Base-by-base conservation (phyloP, 169 alveolate genomes). In the Plasmodium adleri region DNA sequence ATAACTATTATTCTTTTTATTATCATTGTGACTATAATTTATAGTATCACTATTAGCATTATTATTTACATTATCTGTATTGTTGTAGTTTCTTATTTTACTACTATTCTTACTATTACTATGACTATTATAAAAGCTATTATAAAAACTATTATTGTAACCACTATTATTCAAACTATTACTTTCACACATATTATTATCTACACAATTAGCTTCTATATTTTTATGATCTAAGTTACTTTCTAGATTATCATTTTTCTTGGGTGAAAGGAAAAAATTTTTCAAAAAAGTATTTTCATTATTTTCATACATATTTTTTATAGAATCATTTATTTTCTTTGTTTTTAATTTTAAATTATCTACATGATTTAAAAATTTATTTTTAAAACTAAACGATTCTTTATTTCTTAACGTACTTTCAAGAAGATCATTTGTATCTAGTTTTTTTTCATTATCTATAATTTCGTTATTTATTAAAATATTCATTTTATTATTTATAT, bases 241-340 rank as follows among this genome's bases (percentile, higher is more conserved):
- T 50, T 50, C 64, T 13, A 6, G 50, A 43, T 58, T 32, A 0
- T 71, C 85, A 17, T 7, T 1, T 54, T 59, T 83, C 43, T 71
- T 83, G 15, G 56, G 58, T 39, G 67, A 52, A 1, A 58, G 39
- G n/a, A 83, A 83, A 1, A 83, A n/a, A 54, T 83, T 83, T 59
- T 70, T 83, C 24, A 83, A 83, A 70, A 83, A 83, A 3, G 28
- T 68, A 50, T 58, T 67, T 7, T 83, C 91, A 58, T 83, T 83
- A 43, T 24, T 58, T 43, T 83, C 91, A 62, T 83, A 83, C 43
- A 83, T 83, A 70, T 83, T 83, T 70, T 83, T 83, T 58, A 83
- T 67, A 4, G 91, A 83, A 72, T 83, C 83, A 60, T 83, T 83
- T 24, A 83, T 83, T 58, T 83, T 67, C 32, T 56, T 83, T 22